phyloP scores from a whole-genome alignment of 1,139 yeast species.

The Protomyces lactucae-debilis region DNA sequence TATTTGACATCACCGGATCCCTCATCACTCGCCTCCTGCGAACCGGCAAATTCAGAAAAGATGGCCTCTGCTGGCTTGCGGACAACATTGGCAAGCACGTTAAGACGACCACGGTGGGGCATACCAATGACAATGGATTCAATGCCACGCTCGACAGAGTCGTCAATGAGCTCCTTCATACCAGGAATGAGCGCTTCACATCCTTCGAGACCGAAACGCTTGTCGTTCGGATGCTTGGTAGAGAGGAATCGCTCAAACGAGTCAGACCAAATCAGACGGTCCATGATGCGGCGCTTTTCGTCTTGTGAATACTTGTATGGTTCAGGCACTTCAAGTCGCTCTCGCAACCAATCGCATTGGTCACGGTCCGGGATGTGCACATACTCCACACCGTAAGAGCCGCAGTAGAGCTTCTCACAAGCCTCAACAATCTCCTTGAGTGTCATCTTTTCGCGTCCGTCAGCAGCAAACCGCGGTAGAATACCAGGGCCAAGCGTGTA shows the following conservation, averaged over 20 bases:
- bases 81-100: constrained; percentile 94
- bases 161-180: constrained; percentile 90
- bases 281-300: constrained; percentile 93
- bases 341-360: constrained; percentile 97
- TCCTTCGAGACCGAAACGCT: constrained; percentile 98
- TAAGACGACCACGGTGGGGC: constrained; percentile 99
- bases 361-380: constrained; percentile 94
- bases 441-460: constrained; percentile 55
- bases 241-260: constrained; percentile 88
- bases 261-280: constrained; percentile 94
- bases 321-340: constrained; percentile 84
- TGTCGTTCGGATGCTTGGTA: constrained; percentile 95
- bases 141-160: constrained; percentile 86
- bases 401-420: constrained; percentile 83
- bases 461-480: constrained; percentile 75
- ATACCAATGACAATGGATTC: constrained; percentile 97
- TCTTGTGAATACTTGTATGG: constrained; percentile 81
- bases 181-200: constrained; percentile 96
- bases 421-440: constrained; percentile 69
- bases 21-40: constrained; percentile 65
- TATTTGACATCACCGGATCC: constrained; percentile 99
- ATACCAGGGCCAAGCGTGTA: constrained; percentile 97
- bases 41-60: constrained; percentile 92
- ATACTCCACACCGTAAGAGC: constrained; percentile 87
- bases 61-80: constrained; percentile 98